Evolutionary conservation across 2,329 filamentous ascomycete species (phyloP), one percentile per base, ranked within the genome.

Genomic region (Alternaria gansuensis): DNA sequence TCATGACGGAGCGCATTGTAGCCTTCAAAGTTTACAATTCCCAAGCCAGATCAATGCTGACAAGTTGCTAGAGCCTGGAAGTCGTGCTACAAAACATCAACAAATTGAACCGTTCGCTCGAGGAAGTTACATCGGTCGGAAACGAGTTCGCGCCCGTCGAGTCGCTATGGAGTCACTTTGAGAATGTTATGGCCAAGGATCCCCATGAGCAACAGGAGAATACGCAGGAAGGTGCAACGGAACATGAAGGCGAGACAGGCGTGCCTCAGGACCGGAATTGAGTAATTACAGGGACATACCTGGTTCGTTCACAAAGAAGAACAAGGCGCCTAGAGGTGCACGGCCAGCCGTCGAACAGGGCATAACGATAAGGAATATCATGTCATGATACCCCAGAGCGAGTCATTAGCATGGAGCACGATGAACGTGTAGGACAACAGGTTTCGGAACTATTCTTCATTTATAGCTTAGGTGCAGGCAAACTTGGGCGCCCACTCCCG

Each of bases 61-160:
- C 17, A 28, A 44, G 11, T 24, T 0, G 13, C 13, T 51, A 88
- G 85, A 84, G 83, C 61, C 83, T 99, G 75, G 95, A 98, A 72
- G 89, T 95, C 71, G 93, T 97, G 59, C 88, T 99, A 9, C 91
- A 93, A 70, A 97, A 97, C 73, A 92, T 98, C 78, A 99, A 98
- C 80, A 93, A 93, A 70, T 81, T 99, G 59, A 99, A 98, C 77
- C 88, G 94, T 33, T 94, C 90, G 37, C 82, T 99, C 17, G 94
- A 99, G 79, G 91, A 93, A 55, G 90, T 98, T 21, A 93, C 96
- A 59, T 89, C 92, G 45, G 94, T 99, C 51, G 95, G 95, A 36
- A 97, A 97, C 78, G 95, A 99, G 74, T 97, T 99, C 79, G 89
- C 91, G n/a, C 93, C 92, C 4, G 95, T 99, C 41, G 95, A 99